These are phyloP conservation scores for Elsinoe fawcettii DNA, from an alignment of 2,329 filamentous ascomycete species.

Conservation along the genomic window DNA sequence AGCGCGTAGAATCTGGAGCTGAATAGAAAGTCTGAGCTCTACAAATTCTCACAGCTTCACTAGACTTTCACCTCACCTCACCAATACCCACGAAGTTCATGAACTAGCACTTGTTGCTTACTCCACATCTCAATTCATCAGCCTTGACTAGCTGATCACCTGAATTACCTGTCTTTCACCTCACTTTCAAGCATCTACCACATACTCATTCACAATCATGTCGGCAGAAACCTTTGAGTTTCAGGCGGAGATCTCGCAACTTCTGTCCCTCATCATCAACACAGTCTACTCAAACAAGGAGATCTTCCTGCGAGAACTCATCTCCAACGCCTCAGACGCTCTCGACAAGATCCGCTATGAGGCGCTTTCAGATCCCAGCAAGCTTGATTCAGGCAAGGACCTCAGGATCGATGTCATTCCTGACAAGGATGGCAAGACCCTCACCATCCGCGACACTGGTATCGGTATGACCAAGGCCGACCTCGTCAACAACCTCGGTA, in stretches of 20 bases:
- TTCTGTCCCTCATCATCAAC: constrained; percentile 99
- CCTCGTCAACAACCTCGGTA: constrained; percentile 99
- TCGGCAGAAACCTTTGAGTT: constrained; percentile 96
- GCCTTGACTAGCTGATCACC: neutral
- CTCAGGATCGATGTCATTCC: constrained; percentile 98
- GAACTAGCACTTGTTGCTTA: constrained; percentile 11
- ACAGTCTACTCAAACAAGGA: constrained; percentile 99
- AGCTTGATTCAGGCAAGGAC: constrained; percentile 96
- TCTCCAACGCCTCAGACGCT: constrained; percentile 98
- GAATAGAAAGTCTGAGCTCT: neutral
- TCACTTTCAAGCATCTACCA: constrained; percentile 11
- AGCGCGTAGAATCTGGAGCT: constrained; percentile 3
- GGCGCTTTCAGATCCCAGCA: constrained; percentile 90
- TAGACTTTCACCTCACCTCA: neutral
- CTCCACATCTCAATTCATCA: neutral
- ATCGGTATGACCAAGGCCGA: constrained; percentile 99
- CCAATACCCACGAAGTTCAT: neutral
- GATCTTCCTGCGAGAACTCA: constrained; percentile 97
- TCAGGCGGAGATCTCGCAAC: constrained; percentile 99
- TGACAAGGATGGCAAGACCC: constrained; percentile 92
- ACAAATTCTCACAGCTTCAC: constrained; percentile 9
- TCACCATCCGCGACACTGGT: constrained; percentile 95
- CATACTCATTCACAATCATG: constrained; percentile 51
- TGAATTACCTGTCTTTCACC: neutral
- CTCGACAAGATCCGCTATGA: constrained; percentile 99